Evolutionary conservation across 805 yeast genomes (phyloP).

Genomic region (Lipomyces lipofer): DNA sequence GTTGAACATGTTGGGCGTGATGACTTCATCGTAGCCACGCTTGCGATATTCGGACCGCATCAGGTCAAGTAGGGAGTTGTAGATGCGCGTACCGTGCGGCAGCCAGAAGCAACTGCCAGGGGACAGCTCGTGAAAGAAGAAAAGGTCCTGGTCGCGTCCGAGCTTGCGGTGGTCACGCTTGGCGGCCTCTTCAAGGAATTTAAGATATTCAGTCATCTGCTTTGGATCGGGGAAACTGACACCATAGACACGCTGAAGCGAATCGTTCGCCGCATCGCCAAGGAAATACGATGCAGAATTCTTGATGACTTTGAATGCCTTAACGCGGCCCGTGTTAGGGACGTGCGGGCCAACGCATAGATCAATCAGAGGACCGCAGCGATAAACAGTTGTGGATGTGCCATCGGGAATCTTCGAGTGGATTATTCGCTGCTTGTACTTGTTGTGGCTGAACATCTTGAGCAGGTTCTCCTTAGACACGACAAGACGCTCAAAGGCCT

Average conservation of each 20-base stretch:
- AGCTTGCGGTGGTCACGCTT: slow-evolving; percentile 89
- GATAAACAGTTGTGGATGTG: slow-evolving; percentile 91
- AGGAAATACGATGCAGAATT: slow-evolving; percentile 95
- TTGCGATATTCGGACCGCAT: slow-evolving; percentile 81
- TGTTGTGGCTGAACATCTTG: slow-evolving; percentile 92
- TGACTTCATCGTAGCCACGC: slow-evolving; percentile 97
- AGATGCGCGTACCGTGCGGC: slow-evolving; percentile 98
- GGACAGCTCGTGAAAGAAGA: slow-evolving; percentile 92
- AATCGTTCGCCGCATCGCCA: slow-evolving; percentile 90
- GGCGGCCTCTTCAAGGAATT: slow-evolving; percentile 93
- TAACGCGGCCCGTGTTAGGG: slow-evolving; percentile 95
- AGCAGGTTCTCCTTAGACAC: slow-evolving; percentile 88
- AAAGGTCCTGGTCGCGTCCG: slow-evolving; percentile 95
- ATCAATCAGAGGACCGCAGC: slow-evolving; percentile 97
- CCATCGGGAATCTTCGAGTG: slow-evolving; percentile 91
- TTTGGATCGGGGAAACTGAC: slow-evolving; percentile 98
- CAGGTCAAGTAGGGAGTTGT: slow-evolving; percentile 79
- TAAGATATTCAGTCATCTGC: slow-evolving; percentile 89
- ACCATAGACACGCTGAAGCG: slow-evolving; percentile 96
- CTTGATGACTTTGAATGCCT: slow-evolving; percentile 89
- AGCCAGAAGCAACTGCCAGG: slow-evolving; percentile 99
- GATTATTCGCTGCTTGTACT: slow-evolving; percentile 88
- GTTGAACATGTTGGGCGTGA: slow-evolving; percentile 98
- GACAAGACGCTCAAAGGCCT: slow-evolving; percentile 89
- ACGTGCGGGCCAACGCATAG: slow-evolving; percentile 97